Evolutionary conservation across 805 yeast genomes (phyloP), one percentile per base, ranked within the genome.

Genomic region (Candida ipomoeae): DNA sequence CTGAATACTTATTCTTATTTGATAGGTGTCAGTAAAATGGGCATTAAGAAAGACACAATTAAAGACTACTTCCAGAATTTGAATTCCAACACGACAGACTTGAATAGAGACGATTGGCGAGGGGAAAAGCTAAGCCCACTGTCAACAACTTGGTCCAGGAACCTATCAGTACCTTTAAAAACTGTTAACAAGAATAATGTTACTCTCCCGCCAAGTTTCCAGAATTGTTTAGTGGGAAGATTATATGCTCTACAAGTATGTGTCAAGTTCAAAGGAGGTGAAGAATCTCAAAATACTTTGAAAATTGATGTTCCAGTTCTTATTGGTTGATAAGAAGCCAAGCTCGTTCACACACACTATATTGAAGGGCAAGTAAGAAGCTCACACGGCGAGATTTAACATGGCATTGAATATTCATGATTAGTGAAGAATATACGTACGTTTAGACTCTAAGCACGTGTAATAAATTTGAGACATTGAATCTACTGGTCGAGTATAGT

Each of bases 121-220:
- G 63, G 58, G 3, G 54, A 55, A 18, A 69, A 66, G 48, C 11
- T 48, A 4, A 51, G 49, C 41, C 59, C 57, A 17, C 57, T 61
- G 41, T 63, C 73, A 65, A 55, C 62, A 46, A 53, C 60, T 51
- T 61, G 72, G 73, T 31, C 51, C 1, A 67, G 68, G 57, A 36
- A 66, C 49, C 38, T 82, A 3, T 61, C 61, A 1, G 59, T 81
- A 3, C 79, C 80, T 17, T 56, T 82, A 47, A 64, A 68, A 33
- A 63, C 75, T 18, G 56, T 64, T 32, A 71, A 74, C 42, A 76
- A 77, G 48, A 70, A 77, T 36, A 67, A 66, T 44, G 73, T 78
- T 44, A 81, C 83, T 1, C 62, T 85, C 48, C 62, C 81, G 15
- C 89, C 89, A 1, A 75, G 75, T 48, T 84, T 84, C 62, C 87